A percentile compares a stretch with the other conserved stretches of the same genome.
These are phyloP conservation scores for Leishmania mexicana DNA, from an alignment of 208 protist species.

Conservation along the genomic window DNA sequence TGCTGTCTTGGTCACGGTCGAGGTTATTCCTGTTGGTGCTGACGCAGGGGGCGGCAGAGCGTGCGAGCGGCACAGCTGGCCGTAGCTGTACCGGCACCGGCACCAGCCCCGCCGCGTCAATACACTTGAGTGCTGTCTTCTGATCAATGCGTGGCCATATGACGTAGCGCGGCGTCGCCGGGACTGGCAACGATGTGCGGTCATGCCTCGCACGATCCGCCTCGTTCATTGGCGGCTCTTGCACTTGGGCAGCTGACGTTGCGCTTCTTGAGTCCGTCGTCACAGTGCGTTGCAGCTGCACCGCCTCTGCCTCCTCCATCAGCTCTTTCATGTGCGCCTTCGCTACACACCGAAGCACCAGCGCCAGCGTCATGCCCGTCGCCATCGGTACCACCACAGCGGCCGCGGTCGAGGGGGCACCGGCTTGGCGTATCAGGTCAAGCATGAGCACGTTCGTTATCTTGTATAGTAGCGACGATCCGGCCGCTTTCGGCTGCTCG, in stretches of 20 bases:
- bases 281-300: not conserved
- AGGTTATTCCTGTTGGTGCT: not conserved
- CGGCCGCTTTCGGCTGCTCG: conserved; percentile 98
- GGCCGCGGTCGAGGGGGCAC: conserved; percentile 39
- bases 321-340: conserved; percentile 27
- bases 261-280: not conserved
- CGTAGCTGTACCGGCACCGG: conserved; percentile 62
- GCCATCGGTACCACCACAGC: conserved; percentile 94
- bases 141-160: conserved; percentile 98
- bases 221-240: not conserved
- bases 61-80: conserved; percentile 12
- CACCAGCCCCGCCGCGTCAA: conserved; percentile 82
- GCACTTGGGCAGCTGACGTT: not conserved
- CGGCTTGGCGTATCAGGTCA: conserved; percentile 71
- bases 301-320: not conserved
- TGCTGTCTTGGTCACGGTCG: not conserved
- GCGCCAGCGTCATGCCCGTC: conserved; percentile 95
- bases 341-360: conserved; percentile 76
- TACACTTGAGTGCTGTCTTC: conserved; percentile 98
- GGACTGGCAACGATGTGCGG: not conserved
- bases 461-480: conserved; percentile 93
- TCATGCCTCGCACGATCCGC: not conserved
- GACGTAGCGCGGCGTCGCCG: conserved; percentile 73
- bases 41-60: conserved; percentile 1
- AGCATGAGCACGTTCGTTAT: conserved; percentile 93